Base-by-base conservation (phyloP, 1,139 yeast genomes). In the Sugiyamaella castrensis region DNA sequence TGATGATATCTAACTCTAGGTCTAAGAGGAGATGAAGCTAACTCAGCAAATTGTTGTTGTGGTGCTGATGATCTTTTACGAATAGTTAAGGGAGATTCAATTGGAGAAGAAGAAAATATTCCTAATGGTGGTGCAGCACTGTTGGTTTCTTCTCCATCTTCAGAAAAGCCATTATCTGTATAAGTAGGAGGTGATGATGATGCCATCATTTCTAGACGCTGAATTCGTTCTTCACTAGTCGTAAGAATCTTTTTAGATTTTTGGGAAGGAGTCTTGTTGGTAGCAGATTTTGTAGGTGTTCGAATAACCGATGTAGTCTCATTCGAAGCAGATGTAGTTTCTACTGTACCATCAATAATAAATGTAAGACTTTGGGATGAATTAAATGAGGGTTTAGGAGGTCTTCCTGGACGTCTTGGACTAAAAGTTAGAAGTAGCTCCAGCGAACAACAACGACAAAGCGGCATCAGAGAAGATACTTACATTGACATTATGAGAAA, bases 101-200 rank as follows among this genome's bases (percentile, higher is more conserved):
- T 47, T 1, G 57, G 57, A 12, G 57, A 53, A 8, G 57, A 55
- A 13, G 57, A 39, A 38, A 47, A 51, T 55, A 55, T 49, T 24
- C 53, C 56, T 37, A 55, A 42, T 2, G 56, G 49, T 8, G 57
- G 57, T 31, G 40, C 40, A 10, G 15, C 34, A 31, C 15, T 31
- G 6, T 31, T 31, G 6, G 3, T 13, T 31, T 3, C 12, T n/a
- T 31, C 15, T 19, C 5, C 24, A 4, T 19, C 5, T 4, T 19
- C 24, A 19, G 24, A 19, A 19, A 19, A 19, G 5, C 5, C 24
- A 5, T 19, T 19, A 19, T 19, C 24, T 19, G 5, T n/a, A 31
- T n/a, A 31, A 13, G 34, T 13, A n/a, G 15, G 34, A 4, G 34
- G 34, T n/a, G 34, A 31, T 31, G 34, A 31, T 31, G 34, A 6